phyloP scores from a whole-genome alignment of 352 stramenopile genomes.

The Globisporangium canariense region DNA sequence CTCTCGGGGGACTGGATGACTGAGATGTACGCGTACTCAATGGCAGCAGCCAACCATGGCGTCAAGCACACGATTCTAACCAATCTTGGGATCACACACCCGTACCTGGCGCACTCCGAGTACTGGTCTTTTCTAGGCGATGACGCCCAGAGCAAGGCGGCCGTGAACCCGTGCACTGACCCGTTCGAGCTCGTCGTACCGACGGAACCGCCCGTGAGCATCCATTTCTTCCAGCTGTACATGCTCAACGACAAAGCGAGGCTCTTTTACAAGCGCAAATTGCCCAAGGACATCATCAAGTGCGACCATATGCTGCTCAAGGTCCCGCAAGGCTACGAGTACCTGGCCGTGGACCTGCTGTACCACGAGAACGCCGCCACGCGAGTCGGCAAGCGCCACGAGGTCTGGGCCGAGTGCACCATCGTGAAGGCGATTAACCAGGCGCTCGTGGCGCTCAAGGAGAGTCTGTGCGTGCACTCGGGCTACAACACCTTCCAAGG shows the following conservation, averaged over 20 bases:
- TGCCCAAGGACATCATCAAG: constrained; percentile 20
- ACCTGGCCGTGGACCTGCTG: constrained; percentile 11
- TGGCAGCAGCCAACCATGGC: constrained; percentile 41
- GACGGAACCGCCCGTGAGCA: constrained; percentile 28
- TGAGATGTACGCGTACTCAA: constrained; percentile 56
- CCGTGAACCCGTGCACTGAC: constrained; percentile 39
- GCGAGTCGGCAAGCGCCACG: constrained; percentile 18
- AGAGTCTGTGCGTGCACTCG: constrained; percentile 4
- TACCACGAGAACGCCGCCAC: constrained; percentile 7
- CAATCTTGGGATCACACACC: constrained; percentile 41
- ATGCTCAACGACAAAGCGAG: constrained; percentile 20
- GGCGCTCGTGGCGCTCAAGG: constrained; percentile 20
- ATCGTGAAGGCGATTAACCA: constrained; percentile 27
- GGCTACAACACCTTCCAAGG: constrained; percentile 19
- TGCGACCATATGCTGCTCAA: constrained; percentile 20
- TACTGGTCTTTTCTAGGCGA: constrained; percentile 43
- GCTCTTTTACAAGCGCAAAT: constrained; percentile 25
- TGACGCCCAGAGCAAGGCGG: constrained; percentile 10
- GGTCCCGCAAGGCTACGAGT: constrained; percentile 18
- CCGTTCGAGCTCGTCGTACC: constrained; percentile 34
- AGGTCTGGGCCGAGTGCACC: constrained; percentile 29
- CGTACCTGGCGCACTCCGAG: constrained; percentile 25
- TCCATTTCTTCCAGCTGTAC: constrained; percentile 45
- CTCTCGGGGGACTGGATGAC: constrained; percentile 44
- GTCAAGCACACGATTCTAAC: constrained; percentile 56